Percentiles rank a stretch among this genome's conserved stretches.
Conservation (phyloP, 208 protist genomes). For the Leishmania mexicana region DNA sequence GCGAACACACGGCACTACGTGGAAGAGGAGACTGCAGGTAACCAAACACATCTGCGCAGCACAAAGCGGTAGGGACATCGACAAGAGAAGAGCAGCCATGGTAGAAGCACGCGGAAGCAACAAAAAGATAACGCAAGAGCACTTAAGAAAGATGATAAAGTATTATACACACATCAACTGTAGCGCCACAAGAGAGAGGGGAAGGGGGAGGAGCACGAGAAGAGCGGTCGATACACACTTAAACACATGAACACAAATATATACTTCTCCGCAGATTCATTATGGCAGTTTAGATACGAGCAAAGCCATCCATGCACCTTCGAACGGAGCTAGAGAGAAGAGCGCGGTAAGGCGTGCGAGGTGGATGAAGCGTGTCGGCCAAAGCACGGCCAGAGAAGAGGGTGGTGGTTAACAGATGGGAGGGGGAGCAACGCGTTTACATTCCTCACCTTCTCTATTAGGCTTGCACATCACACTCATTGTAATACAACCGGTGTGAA, state of each 20-base stretch:
- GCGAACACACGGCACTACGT: background rate
- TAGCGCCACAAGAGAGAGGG: background rate
- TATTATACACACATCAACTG: background rate
- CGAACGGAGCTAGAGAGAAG: background rate
- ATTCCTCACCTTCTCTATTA: background rate
- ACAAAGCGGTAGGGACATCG: background rate
- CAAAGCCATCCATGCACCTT: background rate
- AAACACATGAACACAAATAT: background rate
- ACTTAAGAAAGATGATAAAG: background rate
- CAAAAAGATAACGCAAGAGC: background rate
- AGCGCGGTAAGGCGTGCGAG: too few species aligned
- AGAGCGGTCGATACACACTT: background rate
- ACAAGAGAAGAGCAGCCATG: background rate
- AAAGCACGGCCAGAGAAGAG: background rate
- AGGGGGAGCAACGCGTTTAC: background rate
- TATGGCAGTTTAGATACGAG: background rate
- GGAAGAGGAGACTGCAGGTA: background rate
- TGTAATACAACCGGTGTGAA: background rate
- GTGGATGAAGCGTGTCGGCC: background rate
- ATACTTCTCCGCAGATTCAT: background rate
- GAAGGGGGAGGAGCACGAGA: background rate
- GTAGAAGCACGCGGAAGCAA: background rate
- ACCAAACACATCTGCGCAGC: background rate
- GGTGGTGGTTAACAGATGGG: background rate
- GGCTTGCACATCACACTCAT: background rate